phyloP scores from a whole-genome alignment of 2,329 filamentous ascomycete genomes.

The Botrytis squamosa region DNA sequence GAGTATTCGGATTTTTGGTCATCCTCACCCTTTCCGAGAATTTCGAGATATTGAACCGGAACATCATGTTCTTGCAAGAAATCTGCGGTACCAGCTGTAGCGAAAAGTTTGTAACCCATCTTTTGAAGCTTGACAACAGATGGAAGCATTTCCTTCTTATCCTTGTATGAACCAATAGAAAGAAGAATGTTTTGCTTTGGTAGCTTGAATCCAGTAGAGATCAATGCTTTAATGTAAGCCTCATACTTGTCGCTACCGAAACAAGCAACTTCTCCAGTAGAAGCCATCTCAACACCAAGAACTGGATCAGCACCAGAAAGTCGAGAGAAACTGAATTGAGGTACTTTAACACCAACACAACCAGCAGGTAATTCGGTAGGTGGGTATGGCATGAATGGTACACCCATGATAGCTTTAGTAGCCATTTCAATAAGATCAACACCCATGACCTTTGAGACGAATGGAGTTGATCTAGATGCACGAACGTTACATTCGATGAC shows the following conservation, averaged over 20 bases:
- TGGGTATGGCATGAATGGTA: conserved; percentile 81
- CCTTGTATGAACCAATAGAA: conserved; percentile 95
- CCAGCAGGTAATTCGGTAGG: conserved; percentile 70
- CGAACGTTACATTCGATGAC: conserved; percentile 98
- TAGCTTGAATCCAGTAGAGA: conserved; percentile 94
- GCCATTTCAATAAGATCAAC: conserved; percentile 96
- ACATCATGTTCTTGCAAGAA: conserved; percentile 93
- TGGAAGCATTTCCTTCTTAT: conserved; percentile 95
- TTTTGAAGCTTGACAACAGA: conserved; percentile 86
- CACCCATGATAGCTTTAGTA: conserved; percentile 79
- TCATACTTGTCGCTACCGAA: conserved; percentile 97
- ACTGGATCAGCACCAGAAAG: conserved; percentile 95
- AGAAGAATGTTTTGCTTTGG: conserved; percentile 94
- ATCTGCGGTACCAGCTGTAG: conserved; percentile 93
- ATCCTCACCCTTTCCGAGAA: conserved; percentile 73
- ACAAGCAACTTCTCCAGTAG: conserved; percentile 95
- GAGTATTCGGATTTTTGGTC: conserved; percentile 95
- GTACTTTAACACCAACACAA: conserved; percentile 95
- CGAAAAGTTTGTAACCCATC: conserved; percentile 93
- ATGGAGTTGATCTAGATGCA: conserved; percentile 95
- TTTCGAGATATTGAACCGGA: conserved; percentile 89
- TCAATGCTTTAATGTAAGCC: conserved; percentile 92
- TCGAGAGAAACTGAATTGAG: conserved; percentile 98
- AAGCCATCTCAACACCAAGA: conserved; percentile 97
- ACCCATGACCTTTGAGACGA: conserved; percentile 94